A percentile compares a stretch with the other conserved stretches of the same genome.
phyloP scores from a whole-genome alignment of 768 basidiomycete species.

The Trametes cinnabarina region DNA sequence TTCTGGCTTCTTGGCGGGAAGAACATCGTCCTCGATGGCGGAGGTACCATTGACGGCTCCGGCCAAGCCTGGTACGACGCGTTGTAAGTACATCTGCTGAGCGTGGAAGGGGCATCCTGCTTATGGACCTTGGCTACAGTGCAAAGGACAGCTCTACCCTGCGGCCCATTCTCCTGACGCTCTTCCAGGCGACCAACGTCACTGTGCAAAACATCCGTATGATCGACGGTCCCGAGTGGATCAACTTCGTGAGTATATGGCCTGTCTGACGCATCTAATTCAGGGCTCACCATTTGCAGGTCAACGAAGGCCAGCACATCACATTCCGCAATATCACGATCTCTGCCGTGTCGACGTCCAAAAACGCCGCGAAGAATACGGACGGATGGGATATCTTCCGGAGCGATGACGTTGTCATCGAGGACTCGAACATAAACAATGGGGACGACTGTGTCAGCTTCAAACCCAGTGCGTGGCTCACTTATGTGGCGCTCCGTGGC shows the following conservation, averaged over 20 bases:
- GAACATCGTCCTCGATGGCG: constrained; percentile 50
- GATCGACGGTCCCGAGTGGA: constrained; percentile 53
- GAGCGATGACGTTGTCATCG: constrained; percentile 47
- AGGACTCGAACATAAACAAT: constrained; percentile 51
- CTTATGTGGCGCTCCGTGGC: no score
- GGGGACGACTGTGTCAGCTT: constrained; percentile 62
- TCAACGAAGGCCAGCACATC: constrained; percentile 44
- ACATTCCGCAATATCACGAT: constrained; percentile 48
- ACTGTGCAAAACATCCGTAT: constrained; percentile 46
- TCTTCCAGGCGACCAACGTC: constrained; percentile 51
- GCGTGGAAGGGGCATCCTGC: not conserved
- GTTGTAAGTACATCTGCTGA: constrained; percentile 32
- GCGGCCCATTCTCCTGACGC: constrained; percentile 55
- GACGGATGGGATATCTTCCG: constrained; percentile 68
- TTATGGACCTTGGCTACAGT: constrained; percentile 35
- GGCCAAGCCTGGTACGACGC: constrained; percentile 64
- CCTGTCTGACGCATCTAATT: not conserved
- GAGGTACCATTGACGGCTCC: constrained; percentile 62
- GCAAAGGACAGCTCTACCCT: constrained; percentile 44
- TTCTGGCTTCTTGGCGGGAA: constrained; percentile 56
- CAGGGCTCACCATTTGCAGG: not conserved
- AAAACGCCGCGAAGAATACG: constrained; percentile 45
- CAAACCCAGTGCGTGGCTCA: constrained; percentile 43
- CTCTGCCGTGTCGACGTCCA: constrained; percentile 44
- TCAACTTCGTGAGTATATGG: constrained; percentile 41